These are phyloP conservation scores for Erigeron canadensis DNA, from an alignment of 129 eudicot species.

Conservation along the genomic window DNA sequence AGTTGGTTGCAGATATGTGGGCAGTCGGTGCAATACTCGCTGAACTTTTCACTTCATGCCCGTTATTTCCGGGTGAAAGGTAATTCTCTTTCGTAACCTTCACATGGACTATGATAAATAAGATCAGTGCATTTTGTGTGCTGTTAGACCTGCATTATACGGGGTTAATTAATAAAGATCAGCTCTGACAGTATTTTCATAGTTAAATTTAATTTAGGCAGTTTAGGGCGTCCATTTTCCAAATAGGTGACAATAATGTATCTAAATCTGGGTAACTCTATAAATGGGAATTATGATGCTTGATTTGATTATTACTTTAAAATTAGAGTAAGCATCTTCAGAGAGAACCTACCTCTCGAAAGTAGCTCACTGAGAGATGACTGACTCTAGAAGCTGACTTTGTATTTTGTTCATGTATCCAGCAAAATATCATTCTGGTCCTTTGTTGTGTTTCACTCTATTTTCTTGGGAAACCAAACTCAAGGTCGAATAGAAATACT, in stretches of 20 bases:
- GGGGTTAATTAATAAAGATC: not conserved
- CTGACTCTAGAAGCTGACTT: not conserved
- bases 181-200: not conserved
- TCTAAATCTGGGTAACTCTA: not conserved
- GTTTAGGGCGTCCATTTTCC: not conserved
- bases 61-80: slow-evolving; percentile 95
- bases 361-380: too few relatives aligned
- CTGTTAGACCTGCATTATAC: not conserved
- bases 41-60: slow-evolving; percentile 84
- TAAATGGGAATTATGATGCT: not conserved
- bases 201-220: too few relatives aligned
- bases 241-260: not conserved
- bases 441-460: not conserved
- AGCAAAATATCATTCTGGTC: not conserved
- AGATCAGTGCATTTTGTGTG: not conserved
- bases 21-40: slow-evolving; percentile 96
- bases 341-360: too few relatives aligned
- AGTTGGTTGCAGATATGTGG: slow-evolving; percentile 84
- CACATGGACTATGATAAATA: not conserved
- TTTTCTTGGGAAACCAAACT: not conserved
- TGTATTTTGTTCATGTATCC: not conserved
- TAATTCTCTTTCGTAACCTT: slow-evolving; percentile 22
- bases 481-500: not conserved
- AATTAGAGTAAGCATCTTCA: too few relatives aligned
- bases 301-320: not conserved